Conservation (phyloP, 1,139 yeast genomes). For the Nadsonia starkeyi-henricii region DNA sequence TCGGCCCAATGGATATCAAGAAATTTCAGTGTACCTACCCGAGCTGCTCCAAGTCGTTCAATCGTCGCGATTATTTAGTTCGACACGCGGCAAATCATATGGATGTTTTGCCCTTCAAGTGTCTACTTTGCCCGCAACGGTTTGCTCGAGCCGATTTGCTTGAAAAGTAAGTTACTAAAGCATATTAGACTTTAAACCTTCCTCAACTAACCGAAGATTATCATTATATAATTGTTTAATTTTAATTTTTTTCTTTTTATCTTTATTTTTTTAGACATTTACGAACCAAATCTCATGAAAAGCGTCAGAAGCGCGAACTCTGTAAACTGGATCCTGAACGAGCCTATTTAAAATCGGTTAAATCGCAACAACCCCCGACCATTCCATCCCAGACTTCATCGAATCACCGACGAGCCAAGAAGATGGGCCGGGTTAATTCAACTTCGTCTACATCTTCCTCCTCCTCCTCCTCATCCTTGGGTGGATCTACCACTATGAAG, state of each 20-base stretch:
- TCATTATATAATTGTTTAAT: no score
- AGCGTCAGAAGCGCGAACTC: conserved; percentile 14
- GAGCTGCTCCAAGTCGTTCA: conserved; percentile 25
- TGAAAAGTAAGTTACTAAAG: conserved; percentile 15
- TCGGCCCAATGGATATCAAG: conserved; percentile 2
- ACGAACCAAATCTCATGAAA: conserved; percentile 18
- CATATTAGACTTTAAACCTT: no score
- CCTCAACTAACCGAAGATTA: no score
- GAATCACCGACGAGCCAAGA: neutral
- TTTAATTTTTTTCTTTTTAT: neutral
- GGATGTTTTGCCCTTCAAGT: conserved; percentile 18
- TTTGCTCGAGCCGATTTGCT: conserved; percentile 20
- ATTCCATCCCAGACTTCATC: no score
- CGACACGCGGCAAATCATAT: conserved; percentile 25
- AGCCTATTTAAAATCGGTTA: no score
- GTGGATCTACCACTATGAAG: no score
- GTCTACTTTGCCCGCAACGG: conserved; percentile 17
- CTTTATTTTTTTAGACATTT: conserved; percentile 11
- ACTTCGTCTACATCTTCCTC: conserved; percentile 2
- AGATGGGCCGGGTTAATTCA: conserved; percentile 1
- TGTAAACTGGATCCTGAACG: conserved; percentile 3
- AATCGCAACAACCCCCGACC: no score
- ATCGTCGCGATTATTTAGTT: conserved; percentile 24
- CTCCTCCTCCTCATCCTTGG: no score
- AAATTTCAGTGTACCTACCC: conserved; percentile 14